These are phyloP conservation scores for Pichia norvegensis DNA, from an alignment of 1,139 yeast species.

Conservation along the genomic window DNA sequence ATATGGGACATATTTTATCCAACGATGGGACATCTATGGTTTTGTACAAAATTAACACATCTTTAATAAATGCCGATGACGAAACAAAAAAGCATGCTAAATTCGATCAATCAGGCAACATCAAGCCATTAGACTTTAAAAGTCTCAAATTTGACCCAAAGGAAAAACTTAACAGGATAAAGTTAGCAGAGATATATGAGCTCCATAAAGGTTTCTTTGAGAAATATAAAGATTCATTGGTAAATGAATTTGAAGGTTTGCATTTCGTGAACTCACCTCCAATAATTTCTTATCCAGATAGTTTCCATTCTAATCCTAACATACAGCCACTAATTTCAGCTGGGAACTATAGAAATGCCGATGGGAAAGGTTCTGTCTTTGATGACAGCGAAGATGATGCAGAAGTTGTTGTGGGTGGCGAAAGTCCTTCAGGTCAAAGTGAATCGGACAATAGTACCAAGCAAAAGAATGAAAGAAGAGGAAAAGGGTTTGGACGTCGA, in stretches of 20 bases:
- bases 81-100: conserved; percentile 24
- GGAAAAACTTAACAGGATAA: conserved; percentile 26
- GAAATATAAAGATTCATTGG: conserved; percentile 2
- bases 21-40: conserved; percentile 42
- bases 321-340: background rate
- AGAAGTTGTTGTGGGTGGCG: background rate
- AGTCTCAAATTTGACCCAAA: conserved; percentile 24
- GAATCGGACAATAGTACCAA: background rate
- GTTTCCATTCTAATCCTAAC: background rate
- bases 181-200: conserved; percentile 21
- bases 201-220: conserved; percentile 17
- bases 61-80: conserved; percentile 29
- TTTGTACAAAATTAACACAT: conserved; percentile 31
- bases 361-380: background rate
- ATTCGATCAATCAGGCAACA: conserved; percentile 27
- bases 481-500: background rate
- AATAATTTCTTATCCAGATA: background rate
- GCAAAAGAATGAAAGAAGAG: background rate
- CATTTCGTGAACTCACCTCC: background rate
- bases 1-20: conserved; percentile 44
- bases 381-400: background rate
- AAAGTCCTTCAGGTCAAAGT: background rate
- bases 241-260: background rate
- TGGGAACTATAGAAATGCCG: background rate
- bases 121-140: conserved; percentile 25